Evolutionary conservation across 345 rosid genomes (phyloP), one percentile per base, ranked within the genome.

Genomic region (Populus alba): DNA sequence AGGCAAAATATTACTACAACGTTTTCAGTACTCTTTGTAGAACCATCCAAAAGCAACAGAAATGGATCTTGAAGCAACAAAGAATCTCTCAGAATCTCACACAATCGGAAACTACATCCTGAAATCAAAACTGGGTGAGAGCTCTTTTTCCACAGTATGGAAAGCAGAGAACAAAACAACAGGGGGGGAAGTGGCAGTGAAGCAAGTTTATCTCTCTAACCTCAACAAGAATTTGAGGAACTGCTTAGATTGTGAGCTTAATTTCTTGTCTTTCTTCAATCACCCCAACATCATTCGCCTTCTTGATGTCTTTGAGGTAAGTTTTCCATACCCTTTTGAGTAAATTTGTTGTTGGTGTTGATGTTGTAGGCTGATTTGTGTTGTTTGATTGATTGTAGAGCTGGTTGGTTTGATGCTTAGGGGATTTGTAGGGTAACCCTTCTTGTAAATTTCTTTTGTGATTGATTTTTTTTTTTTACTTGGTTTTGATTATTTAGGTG

Each of bases 221-320:
- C 89, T 89, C 82, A 92, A 77, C 77, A 75, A 65, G 18, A 89
- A 84, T 76, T 88, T 89, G 80, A 77, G 71, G 70, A 79, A 39
- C 76, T 87, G 85, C 80, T 79, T 92, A 61, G 87, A 88, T 33
- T 87, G 83, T 55, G 93, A 90, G 72, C 78, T 90, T 80, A 77
- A 68, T 6, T 91, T 92, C 78, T 81, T 90, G 41, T 89, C 93
- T 72, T 87, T 91, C 66, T 87, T 87, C 20, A 66, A 83, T 63
- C 93, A 92, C 74, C 91, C 90, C 22, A 90, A 90, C 71, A 90
- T 92, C 74, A 81, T 91, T 73, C 89, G 90, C 57, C 97, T 89
- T 43, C 79, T 84, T 69, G 29, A 82, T 2, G 74, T 82, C 57
- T 43, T 86, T 31, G 83, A 90, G 84, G 97, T 91, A 70, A 53